Conservation (phyloP, 2,329 filamentous ascomycete genomes). For the Neospermospora avenae region DNA sequence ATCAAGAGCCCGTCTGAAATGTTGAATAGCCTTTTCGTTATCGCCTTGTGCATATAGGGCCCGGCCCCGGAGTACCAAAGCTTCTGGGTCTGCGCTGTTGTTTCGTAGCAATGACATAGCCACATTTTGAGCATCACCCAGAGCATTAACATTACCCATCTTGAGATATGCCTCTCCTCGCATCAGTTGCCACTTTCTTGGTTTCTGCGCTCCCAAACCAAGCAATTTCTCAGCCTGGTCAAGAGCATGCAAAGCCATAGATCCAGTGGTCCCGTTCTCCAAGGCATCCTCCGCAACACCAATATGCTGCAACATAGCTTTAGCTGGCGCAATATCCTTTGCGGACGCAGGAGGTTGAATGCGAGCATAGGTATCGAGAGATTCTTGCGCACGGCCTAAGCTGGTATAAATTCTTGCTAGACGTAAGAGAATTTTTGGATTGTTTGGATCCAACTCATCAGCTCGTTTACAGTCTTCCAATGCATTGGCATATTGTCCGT, state of each 20-base stretch:
- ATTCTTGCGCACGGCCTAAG: constrained; percentile 82
- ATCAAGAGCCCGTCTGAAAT: constrained; percentile 84
- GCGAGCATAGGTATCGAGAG: constrained; percentile 74
- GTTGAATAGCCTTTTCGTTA: constrained; percentile 89
- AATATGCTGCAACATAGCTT: constrained; percentile 81
- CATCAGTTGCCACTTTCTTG: constrained; percentile 92
- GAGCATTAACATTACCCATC: constrained; percentile 84
- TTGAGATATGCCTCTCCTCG: constrained; percentile 87
- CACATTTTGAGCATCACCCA: constrained; percentile 89
- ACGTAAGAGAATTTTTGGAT: constrained; percentile 83
- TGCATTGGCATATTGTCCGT: constrained; percentile 72
- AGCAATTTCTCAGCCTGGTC: constrained; percentile 85
- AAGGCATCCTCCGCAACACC: constrained; percentile 75
- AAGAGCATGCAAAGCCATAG: constrained; percentile 87
- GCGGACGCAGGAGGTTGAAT: constrained; percentile 78
- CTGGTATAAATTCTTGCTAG: constrained; percentile 87
- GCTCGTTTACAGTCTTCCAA: constrained; percentile 84
- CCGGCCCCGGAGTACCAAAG: constrained; percentile 81
- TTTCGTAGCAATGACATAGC: constrained; percentile 81
- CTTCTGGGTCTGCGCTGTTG: constrained; percentile 92
- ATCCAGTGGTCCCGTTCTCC: constrained; percentile 71
- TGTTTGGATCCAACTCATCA: constrained; percentile 78
- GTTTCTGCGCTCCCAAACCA: constrained; percentile 70
- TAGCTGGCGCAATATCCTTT: constrained; percentile 81
- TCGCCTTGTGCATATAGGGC: constrained; percentile 89